A percentile compares a stretch with the other conserved stretches of the same genome.
Evolutionary conservation across 805 yeast genomes (phyloP).

Genomic region (Lipomyces mesembrius): DNA sequence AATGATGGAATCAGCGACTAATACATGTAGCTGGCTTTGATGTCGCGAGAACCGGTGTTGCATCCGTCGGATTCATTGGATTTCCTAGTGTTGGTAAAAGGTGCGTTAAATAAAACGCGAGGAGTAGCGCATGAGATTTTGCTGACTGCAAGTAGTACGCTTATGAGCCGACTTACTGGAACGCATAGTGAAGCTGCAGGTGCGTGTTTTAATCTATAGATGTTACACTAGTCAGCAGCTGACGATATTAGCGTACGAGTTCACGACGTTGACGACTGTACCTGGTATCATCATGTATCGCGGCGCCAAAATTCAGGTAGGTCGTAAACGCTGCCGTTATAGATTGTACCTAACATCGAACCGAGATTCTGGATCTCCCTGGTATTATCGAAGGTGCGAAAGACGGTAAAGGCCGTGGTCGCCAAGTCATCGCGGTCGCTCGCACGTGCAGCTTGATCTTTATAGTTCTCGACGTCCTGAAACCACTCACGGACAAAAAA

Average conservation of each 20-base stretch:
- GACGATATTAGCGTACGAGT: slow-evolving; percentile 65
- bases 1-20: not conserved
- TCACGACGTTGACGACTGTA: slow-evolving; percentile 95
- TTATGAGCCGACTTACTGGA: slow-evolving; percentile 87
- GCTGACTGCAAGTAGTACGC: slow-evolving; percentile 65
- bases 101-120: slow-evolving; percentile 3
- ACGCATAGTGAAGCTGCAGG: slow-evolving; percentile 89
- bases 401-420: slow-evolving; percentile 97
- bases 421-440: slow-evolving; percentile 99
- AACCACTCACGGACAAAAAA: slow-evolving; percentile 91
- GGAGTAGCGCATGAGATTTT: slow-evolving; percentile 31
- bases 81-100: slow-evolving; percentile 88
- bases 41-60: slow-evolving; percentile 98
- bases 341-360: not conserved
- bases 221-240: not conserved
- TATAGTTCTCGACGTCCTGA: slow-evolving; percentile 93
- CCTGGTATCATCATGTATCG: slow-evolving; percentile 95
- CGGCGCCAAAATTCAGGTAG: slow-evolving; percentile 88
- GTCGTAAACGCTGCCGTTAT: not conserved
- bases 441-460: slow-evolving; percentile 92
- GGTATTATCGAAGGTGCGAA: slow-evolving; percentile 98
- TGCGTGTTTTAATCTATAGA: not conserved
- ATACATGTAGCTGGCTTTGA: slow-evolving; percentile 76
- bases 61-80: slow-evolving; percentile 96
- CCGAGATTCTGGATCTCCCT: slow-evolving; percentile 86